A percentile compares a stretch with the other conserved stretches of the same genome.
These are phyloP conservation scores for Sarcocystis neurona DNA, from an alignment of 169 alveolate species.

Conservation along the genomic window DNA sequence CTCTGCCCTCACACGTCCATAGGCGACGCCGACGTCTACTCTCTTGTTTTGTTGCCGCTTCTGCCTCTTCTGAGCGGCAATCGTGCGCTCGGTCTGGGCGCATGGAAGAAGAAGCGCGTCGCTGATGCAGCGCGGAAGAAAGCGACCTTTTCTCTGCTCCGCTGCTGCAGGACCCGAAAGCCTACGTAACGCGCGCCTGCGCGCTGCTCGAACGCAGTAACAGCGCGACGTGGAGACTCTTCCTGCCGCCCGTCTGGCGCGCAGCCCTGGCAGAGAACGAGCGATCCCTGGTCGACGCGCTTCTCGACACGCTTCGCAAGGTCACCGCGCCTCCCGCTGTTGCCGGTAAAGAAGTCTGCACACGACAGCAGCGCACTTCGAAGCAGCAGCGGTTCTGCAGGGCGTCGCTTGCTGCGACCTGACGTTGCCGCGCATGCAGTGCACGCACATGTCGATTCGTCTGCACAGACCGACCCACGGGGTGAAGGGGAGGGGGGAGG, in stretches of 20 bases:
- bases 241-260: constrained; percentile 58
- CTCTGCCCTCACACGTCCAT: too few species aligned
- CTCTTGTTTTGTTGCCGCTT: too few species aligned
- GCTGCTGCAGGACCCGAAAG: constrained; percentile 41
- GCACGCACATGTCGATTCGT: not conserved
- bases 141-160: not conserved
- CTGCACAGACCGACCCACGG: too few species aligned
- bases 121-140: too few species aligned
- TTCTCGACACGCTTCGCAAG: constrained; percentile 37
- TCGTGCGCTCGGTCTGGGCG: too few species aligned
- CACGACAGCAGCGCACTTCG: constrained; percentile 1
- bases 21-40: too few species aligned
- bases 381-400: not conserved
- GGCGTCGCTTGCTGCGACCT: not conserved
- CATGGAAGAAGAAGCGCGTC: too few species aligned
- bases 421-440: not conserved
- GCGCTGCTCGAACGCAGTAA: constrained; percentile 46
- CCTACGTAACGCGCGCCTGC: constrained; percentile 59
- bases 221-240: constrained; percentile 59
- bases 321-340: constrained; percentile 50
- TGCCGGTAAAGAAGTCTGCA: too few species aligned
- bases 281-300: constrained; percentile 57
- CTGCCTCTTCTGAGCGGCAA: too few species aligned
- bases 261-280: constrained; percentile 63
- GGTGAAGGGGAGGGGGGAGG: too few species aligned